These are phyloP conservation scores for Agaricus blazei DNA, from an alignment of 768 basidiomycete genomes.

Conservation along the genomic window DNA sequence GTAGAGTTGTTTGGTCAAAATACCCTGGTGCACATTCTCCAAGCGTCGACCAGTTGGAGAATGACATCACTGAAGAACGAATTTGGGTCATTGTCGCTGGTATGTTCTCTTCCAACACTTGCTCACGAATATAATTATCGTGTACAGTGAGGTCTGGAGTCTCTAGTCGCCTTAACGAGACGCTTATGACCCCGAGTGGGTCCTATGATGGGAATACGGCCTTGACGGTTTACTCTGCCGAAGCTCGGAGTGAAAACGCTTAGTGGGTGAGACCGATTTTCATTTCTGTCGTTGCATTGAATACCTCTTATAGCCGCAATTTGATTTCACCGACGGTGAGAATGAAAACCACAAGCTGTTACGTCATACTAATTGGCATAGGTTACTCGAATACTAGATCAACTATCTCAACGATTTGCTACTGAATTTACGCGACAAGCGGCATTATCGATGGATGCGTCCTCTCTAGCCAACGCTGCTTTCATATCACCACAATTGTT, in stretches of 20 bases:
- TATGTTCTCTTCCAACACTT: constrained; percentile 16
- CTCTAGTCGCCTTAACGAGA: neutral
- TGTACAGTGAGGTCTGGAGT: constrained; percentile 6
- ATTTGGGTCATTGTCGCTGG: constrained; percentile 44
- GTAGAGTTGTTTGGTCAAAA: constrained; percentile 31
- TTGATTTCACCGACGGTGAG: neutral
- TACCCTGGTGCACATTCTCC: constrained; percentile 29
- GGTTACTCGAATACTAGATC: neutral
- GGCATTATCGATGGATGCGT: constrained; percentile 7
- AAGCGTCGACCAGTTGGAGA: constrained; percentile 29
- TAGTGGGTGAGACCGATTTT: neutral
- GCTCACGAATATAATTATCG: too few species aligned
- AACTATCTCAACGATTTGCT: constrained; percentile 3
- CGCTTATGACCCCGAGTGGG: constrained; percentile 7
- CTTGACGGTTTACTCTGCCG: constrained; percentile 38
- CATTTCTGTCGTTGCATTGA: neutral
- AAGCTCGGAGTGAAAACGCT: constrained; percentile 14
- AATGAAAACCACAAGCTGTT: too few species aligned
- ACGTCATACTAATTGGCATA: neutral
- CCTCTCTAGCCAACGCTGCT: constrained; percentile 28
- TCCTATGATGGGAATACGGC: constrained; percentile 44
- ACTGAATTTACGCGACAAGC: constrained; percentile 13
- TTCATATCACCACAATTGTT: constrained; percentile 46
- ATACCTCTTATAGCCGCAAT: neutral
- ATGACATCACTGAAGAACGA: constrained; percentile 35